Evolutionary conservation across 345 rosid genomes (phyloP).

Genomic region (Hypericum androsaemum): DNA sequence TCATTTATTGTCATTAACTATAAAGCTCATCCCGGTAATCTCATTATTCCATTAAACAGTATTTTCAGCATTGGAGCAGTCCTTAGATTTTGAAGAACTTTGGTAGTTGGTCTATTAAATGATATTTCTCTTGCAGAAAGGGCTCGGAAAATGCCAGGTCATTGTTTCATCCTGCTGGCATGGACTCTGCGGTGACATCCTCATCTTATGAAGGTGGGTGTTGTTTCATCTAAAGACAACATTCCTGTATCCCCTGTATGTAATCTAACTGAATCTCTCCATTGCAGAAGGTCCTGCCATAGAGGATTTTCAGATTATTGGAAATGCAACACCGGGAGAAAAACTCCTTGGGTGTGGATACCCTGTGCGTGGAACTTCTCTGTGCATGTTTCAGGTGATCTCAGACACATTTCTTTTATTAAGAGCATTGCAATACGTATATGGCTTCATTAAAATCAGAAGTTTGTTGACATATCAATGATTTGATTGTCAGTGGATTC

Average conservation of each 20-base stretch:
- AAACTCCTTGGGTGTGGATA: conserved; percentile 89
- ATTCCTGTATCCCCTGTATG: conserved; percentile 3
- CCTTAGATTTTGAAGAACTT: too few relatives aligned
- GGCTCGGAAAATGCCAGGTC: conserved; percentile 17
- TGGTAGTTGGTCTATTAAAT: conserved; percentile 16
- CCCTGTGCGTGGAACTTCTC: conserved; percentile 84
- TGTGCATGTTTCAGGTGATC: conserved; percentile 91
- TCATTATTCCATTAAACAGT: not conserved
- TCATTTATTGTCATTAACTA: conserved; percentile 8
- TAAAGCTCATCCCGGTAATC: not conserved
- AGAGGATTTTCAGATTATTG: conserved; percentile 81
- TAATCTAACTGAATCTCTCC: conserved; percentile 20
- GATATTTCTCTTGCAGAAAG: conserved; percentile 9
- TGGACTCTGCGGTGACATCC: conserved; percentile 25
- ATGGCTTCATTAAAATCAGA: not conserved
- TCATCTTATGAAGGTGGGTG: conserved; percentile 37
- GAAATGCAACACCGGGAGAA: conserved; percentile 83
- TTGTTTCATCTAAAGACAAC: conserved; percentile 6
- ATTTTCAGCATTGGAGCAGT: conserved; percentile 10
- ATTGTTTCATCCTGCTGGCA: conserved; percentile 19
- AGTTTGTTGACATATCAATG: conserved; percentile 1
- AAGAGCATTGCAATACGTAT: too few relatives aligned
- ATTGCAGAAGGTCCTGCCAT: conserved; percentile 77
- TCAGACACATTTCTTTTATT: too few relatives aligned
- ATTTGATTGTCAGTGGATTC: conserved; percentile 54